These are phyloP conservation scores for Sporothrix phasma DNA, from an alignment of 2,329 filamentous ascomycete genomes.

Conservation along the genomic window DNA sequence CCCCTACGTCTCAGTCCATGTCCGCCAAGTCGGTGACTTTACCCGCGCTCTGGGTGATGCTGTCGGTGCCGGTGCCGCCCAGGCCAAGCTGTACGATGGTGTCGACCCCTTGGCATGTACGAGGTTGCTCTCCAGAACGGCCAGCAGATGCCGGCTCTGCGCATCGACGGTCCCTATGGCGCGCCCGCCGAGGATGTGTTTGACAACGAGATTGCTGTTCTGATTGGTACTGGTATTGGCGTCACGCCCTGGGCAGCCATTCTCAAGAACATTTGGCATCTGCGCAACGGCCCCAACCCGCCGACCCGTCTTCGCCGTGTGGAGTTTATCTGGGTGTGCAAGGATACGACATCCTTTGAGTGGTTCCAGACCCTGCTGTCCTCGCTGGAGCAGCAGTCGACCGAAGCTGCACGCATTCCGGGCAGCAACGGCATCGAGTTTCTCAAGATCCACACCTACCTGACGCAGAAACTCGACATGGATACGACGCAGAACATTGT, in stretches of 20 bases:
- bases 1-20: constrained; percentile 85
- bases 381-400: constrained; percentile 79
- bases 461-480: constrained; percentile 84
- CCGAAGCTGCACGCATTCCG: constrained; percentile 55
- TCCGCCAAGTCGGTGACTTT: constrained; percentile 95
- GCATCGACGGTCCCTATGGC: constrained; percentile 92
- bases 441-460: constrained; percentile 93
- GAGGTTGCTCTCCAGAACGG: constrained; percentile 91
- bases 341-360: constrained; percentile 89
- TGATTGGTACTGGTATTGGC: constrained; percentile 79
- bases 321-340: constrained; percentile 98
- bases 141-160: constrained; percentile 79
- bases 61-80: constrained; percentile 79
- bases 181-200: constrained; percentile 97
- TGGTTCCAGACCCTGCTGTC: constrained; percentile 96
- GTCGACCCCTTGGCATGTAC: constrained; percentile 96
- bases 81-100: constrained; percentile 80
- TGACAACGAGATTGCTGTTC: constrained; percentile 77
- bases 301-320: constrained; percentile 83
- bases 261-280: constrained; percentile 96
- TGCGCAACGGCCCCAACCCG: constrained; percentile 81
- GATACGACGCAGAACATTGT: constrained; percentile 96
- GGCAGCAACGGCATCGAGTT: constrained; percentile 69
- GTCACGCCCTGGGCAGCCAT: constrained; percentile 82
- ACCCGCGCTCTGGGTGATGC: constrained; percentile 89